These are phyloP conservation scores for Mycena filopes DNA, from an alignment of 768 basidiomycete species.

Conservation along the genomic window DNA sequence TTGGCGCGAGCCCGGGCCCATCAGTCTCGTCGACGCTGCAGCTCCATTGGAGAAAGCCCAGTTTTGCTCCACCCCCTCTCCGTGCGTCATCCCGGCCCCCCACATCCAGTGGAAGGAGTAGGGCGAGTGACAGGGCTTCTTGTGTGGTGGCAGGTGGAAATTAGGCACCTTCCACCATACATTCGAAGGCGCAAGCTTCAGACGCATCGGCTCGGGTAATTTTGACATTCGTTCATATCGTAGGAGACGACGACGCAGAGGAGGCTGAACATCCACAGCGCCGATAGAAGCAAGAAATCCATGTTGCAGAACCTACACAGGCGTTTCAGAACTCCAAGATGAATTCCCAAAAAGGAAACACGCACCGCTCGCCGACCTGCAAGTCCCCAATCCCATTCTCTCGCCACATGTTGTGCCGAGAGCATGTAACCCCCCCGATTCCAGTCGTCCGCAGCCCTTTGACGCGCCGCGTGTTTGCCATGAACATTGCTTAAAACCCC, in stretches of 20 bases:
- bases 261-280: no score
- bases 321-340: no score
- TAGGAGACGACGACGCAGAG: no score
- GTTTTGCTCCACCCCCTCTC: constrained; percentile 13
- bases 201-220: neutral
- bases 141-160: constrained; percentile 16
- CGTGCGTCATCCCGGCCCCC: constrained; percentile 13
- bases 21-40: no score
- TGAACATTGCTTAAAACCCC: constrained; percentile 9
- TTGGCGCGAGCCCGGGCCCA: neutral
- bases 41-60: constrained; percentile 18
- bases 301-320: no score
- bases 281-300: no score
- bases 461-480: neutral
- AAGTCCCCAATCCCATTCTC: constrained; percentile 28
- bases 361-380: constrained; percentile 32
- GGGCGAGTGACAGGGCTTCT: neutral
- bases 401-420: constrained; percentile 25
- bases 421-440: neutral
- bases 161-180: constrained; percentile 26
- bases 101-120: constrained; percentile 15
- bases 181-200: neutral
- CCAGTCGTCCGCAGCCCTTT: constrained; percentile 18
- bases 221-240: neutral
- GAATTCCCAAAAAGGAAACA: neutral